Percentiles rank a stretch among this genome's conserved stretches.
These are phyloP conservation scores for Diddensiella santjacobensis DNA, from an alignment of 805 yeast species.

Conservation along the genomic window DNA sequence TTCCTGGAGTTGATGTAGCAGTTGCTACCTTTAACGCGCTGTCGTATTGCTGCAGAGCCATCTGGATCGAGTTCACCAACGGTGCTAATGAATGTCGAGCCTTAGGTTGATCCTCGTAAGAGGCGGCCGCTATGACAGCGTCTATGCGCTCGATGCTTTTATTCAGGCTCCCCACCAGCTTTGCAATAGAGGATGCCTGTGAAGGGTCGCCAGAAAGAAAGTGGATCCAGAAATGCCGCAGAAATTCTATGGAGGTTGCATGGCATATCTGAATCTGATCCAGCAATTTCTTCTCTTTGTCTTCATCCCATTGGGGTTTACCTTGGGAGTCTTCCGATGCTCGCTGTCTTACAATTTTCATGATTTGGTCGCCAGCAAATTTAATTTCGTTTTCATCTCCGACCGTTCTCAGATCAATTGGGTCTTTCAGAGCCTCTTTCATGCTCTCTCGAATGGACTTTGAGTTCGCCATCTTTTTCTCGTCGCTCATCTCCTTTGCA, in stretches of 20 bases:
- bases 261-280: constrained; percentile 60
- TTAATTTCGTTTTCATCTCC: constrained; percentile 15
- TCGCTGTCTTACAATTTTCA: constrained; percentile 16
- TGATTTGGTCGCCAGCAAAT: constrained; percentile 17
- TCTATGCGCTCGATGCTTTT: constrained; percentile 47
- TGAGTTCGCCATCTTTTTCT: neutral
- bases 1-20: neutral
- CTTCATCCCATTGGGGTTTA: constrained; percentile 14
- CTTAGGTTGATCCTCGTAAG: constrained; percentile 17
- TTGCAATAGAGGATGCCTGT: constrained; percentile 42
- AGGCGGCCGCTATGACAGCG: constrained; percentile 29
- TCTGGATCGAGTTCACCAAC: constrained; percentile 40
- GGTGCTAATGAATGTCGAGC: constrained; percentile 38
- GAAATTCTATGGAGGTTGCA: constrained; percentile 69
- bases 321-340: constrained; percentile 16
- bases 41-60: constrained; percentile 48
- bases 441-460: neutral
- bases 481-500: neutral
- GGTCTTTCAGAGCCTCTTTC: neutral
- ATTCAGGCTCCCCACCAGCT: constrained; percentile 45
- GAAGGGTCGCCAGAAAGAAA: constrained; percentile 35
- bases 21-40: constrained; percentile 32
- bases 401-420: constrained; percentile 10
- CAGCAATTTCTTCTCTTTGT: constrained; percentile 34
- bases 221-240: constrained; percentile 64